Percentiles rank a stretch among this genome's conserved stretches.
These are phyloP conservation scores for Kurtzmaniella quercitrusa DNA, from an alignment of 1,139 yeast genomes.

Conservation along the genomic window DNA sequence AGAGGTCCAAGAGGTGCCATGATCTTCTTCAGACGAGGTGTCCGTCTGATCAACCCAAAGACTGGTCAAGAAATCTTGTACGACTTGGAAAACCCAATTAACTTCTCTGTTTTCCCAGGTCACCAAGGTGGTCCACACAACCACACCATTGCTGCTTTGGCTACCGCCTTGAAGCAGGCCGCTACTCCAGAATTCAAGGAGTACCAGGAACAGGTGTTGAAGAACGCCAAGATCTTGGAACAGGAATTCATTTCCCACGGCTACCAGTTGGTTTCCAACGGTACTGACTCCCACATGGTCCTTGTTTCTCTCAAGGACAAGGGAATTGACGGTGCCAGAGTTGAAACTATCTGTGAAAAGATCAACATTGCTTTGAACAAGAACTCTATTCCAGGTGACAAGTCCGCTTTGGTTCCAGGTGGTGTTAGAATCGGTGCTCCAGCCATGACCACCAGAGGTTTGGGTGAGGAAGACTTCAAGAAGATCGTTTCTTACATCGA, in stretches of 20 bases:
- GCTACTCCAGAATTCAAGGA: constrained; percentile 85
- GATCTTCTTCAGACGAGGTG: constrained; percentile 97
- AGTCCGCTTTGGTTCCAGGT: constrained; percentile 95
- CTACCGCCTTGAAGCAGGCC: constrained; percentile 95
- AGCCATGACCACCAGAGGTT: constrained; percentile 97
- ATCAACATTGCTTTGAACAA: constrained; percentile 95
- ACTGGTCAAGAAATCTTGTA: constrained; percentile 86
- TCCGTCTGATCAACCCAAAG: constrained; percentile 82
- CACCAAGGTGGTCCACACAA: constrained; percentile 99
- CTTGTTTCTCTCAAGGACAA: constrained; percentile 85
- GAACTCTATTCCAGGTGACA: constrained; percentile 97
- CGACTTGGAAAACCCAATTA: constrained; percentile 91
- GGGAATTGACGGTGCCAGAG: constrained; percentile 96
- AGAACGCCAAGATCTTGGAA: constrained; percentile 86
- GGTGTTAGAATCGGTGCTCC: constrained; percentile 99
- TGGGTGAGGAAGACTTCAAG: constrained; percentile 80
- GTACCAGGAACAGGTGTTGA: constrained; percentile 84
- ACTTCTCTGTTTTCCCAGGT: constrained; percentile 98
- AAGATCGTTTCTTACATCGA: constrained; percentile 82
- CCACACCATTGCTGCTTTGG: constrained; percentile 96
- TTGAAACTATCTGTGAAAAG: constrained; percentile 90
- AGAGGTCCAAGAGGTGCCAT: constrained; percentile 99
- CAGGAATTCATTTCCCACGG: constrained; percentile 64
- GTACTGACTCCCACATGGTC: constrained; percentile 97
- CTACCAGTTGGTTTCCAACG: constrained; percentile 82